These are phyloP conservation scores for Pholiota molesta DNA, from an alignment of 768 basidiomycete genomes.

Conservation along the genomic window DNA sequence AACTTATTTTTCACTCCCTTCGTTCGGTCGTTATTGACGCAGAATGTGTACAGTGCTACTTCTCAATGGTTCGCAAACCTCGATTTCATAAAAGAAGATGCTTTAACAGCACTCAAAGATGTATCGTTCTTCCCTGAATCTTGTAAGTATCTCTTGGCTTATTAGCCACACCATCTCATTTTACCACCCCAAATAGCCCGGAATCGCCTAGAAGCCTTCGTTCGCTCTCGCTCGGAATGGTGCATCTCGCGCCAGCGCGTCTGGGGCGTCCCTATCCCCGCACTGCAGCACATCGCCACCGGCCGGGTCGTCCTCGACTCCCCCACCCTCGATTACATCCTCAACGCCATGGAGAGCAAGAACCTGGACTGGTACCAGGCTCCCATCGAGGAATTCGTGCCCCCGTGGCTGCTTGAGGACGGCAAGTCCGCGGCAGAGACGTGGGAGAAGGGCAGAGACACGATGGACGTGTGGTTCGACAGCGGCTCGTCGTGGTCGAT, in stretches of 20 bases:
- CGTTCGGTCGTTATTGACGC: not conserved
- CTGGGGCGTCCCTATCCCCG: constrained; percentile 97
- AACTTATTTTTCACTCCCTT: not conserved
- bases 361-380: constrained; percentile 94
- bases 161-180: not conserved
- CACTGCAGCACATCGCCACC: constrained; percentile 68
- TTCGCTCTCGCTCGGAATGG: constrained; percentile 93
- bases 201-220: constrained; percentile 85
- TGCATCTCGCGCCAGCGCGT: constrained; percentile 97
- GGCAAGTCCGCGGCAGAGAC: constrained; percentile 41
- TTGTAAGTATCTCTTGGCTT: constrained; percentile 47
- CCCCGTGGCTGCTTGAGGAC: constrained; percentile 54
- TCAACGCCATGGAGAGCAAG: constrained; percentile 69
- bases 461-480: constrained; percentile 99
- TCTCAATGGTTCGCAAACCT: constrained; percentile 98
- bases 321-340: constrained; percentile 72
- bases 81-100: constrained; percentile 77
- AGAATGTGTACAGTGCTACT: constrained; percentile 63
- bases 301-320: constrained; percentile 67
- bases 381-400: constrained; percentile 79
- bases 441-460: constrained; percentile 87
- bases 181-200: constrained; percentile 54
- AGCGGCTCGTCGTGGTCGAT: constrained; percentile 94
- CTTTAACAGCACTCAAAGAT: constrained; percentile 64
- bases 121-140: constrained; percentile 77